These are phyloP conservation scores for Clarireedia hainanense DNA, from an alignment of 2,329 filamentous ascomycete species.

Conservation along the genomic window DNA sequence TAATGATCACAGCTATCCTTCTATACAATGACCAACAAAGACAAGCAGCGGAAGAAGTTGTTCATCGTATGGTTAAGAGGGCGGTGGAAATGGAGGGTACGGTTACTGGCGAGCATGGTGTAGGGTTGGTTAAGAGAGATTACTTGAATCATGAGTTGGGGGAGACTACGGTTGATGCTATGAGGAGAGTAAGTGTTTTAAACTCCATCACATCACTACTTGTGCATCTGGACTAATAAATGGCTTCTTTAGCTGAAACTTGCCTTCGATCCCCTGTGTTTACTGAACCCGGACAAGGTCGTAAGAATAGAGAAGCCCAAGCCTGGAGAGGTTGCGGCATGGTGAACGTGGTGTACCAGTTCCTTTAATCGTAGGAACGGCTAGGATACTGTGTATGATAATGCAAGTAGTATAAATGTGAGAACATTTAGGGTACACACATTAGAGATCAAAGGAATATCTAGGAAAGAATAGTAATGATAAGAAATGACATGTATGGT, in stretches of 20 bases:
- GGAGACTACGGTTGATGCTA: slow-evolving; percentile 65
- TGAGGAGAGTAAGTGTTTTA: slow-evolving; percentile 60
- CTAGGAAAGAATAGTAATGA: too few species aligned
- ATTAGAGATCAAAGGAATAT: too few species aligned
- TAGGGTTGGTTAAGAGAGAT: slow-evolving; percentile 77
- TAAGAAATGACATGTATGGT: too few species aligned
- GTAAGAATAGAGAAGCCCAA: slow-evolving; percentile 51
- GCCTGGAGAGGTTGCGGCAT: slow-evolving; percentile 38
- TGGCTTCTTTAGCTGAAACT: slow-evolving; percentile 55
- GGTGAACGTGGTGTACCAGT: slow-evolving; percentile 27
- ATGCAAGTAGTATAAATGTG: neutral
- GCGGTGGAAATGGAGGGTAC: slow-evolving; percentile 81
- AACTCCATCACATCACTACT: neutral
- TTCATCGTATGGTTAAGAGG: slow-evolving; percentile 79
- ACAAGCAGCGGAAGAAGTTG: slow-evolving; percentile 57
- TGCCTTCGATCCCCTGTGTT: slow-evolving; percentile 67
- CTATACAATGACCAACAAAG: slow-evolving; percentile 62
- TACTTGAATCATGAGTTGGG: slow-evolving; percentile 75
- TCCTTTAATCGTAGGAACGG: neutral
- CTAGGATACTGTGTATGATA: neutral
- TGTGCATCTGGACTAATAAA: slow-evolving; percentile 2
- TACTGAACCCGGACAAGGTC: slow-evolving; percentile 61
- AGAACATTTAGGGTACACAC: too few species aligned
- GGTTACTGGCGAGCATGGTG: slow-evolving; percentile 77
- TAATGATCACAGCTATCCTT: slow-evolving; percentile 36